These are phyloP conservation scores for Nannochloris sp. DNA, from an alignment of 139 green algal genomes.

Conservation along the genomic window DNA sequence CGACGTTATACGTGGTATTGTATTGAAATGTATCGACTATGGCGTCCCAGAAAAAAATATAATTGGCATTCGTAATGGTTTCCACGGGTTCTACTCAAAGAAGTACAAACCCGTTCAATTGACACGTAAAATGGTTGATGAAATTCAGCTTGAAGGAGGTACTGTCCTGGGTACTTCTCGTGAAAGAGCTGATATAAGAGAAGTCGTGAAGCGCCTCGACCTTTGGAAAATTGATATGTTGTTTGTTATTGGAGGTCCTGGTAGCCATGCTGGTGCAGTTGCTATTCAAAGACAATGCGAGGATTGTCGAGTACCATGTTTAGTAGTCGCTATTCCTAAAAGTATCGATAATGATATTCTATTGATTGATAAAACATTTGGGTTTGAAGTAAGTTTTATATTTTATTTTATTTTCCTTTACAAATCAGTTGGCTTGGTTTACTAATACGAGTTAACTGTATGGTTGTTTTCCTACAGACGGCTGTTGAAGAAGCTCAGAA, in stretches of 20 bases:
- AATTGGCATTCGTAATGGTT: conserved; percentile 83
- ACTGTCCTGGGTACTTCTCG: conserved; percentile 92
- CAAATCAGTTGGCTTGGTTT: too few species aligned
- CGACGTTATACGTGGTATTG: conserved; percentile 84
- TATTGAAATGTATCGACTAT: conserved; percentile 64
- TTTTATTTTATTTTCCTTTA: too few species aligned
- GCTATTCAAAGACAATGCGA: conserved; percentile 64
- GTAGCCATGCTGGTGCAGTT: conserved; percentile 71
- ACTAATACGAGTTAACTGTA: too few species aligned
- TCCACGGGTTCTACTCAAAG: conserved; percentile 74
- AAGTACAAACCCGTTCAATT: conserved; percentile 70
- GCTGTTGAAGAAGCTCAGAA: conserved; percentile 65
- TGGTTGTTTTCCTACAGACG: too few species aligned
- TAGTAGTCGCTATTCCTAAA: conserved; percentile 87
- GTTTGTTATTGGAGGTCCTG: conserved; percentile 89
- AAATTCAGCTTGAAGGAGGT: conserved; percentile 92
- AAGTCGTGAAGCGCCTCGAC: conserved; percentile 93
- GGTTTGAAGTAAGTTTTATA: too few species aligned
- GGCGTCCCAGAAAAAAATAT: conserved; percentile 81
- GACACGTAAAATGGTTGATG: conserved; percentile 71
- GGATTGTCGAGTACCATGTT: conserved; percentile 55
- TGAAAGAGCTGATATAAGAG: conserved; percentile 77
- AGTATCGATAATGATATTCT: conserved; percentile 68
- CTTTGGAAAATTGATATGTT: conserved; percentile 95
- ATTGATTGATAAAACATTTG: conserved; percentile 61